Evolutionary conservation across 768 basidiomycete genomes (phyloP).

Genomic region (Neoboletus brunneissimus): DNA sequence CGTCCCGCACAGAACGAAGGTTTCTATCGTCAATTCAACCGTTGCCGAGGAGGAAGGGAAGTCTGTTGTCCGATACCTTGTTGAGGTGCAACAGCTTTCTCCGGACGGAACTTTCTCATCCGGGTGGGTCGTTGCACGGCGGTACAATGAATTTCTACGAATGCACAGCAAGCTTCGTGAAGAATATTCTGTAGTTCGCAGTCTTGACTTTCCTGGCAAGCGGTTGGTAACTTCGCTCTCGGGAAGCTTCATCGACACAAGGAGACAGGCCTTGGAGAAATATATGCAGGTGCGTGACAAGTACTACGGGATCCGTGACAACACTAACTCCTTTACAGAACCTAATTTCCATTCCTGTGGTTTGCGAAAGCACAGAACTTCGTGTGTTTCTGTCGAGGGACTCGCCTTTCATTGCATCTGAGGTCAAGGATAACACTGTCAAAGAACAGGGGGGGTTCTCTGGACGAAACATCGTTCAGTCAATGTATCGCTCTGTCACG

Average conservation of each 20-base stretch:
- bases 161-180: constrained; percentile 88
- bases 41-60: constrained; percentile 83
- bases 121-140: constrained; percentile 89
- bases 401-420: constrained; percentile 73
- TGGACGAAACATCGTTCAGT: constrained; percentile 75
- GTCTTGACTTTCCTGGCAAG: constrained; percentile 90
- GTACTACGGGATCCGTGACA: no score
- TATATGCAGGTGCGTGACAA: constrained; percentile 72
- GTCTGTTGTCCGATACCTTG: constrained; percentile 85
- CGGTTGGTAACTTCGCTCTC: constrained; percentile 86
- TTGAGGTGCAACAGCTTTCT: constrained; percentile 89
- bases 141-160: constrained; percentile 93
- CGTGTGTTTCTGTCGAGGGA: constrained; percentile 84
- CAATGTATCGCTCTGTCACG: constrained; percentile 87
- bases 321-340: constrained; percentile 43
- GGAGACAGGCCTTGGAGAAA: constrained; percentile 77
- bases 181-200: constrained; percentile 59
- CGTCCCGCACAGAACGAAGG: constrained; percentile 75
- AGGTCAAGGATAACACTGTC: constrained; percentile 34
- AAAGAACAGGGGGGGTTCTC: constrained; percentile 53
- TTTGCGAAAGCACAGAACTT: constrained; percentile 81
- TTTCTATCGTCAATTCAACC: constrained; percentile 83
- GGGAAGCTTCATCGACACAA: constrained; percentile 80
- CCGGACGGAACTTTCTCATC: constrained; percentile 73
- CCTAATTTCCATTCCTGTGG: constrained; percentile 66